Evolutionary conservation across 2,329 filamentous ascomycete genomes (phyloP).

Genomic region (Dactylonectria estremocensis): DNA sequence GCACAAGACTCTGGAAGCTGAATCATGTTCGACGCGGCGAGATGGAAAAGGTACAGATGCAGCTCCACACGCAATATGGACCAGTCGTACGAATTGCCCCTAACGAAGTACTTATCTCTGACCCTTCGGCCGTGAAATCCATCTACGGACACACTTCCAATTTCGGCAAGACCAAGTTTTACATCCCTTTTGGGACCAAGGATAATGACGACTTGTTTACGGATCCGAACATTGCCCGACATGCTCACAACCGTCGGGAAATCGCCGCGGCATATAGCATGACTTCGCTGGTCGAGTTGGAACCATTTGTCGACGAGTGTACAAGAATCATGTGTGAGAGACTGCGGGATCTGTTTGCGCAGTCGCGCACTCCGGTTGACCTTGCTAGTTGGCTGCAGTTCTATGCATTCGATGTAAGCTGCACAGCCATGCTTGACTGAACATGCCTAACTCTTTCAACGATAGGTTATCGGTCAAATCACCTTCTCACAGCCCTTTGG

Average conservation of each 20-base stretch:
- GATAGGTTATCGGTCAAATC: conserved; percentile 11
- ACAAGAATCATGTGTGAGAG: conserved; percentile 6
- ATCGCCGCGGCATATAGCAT: conserved; percentile 26
- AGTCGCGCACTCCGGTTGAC: neutral
- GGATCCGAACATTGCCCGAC: conserved; percentile 13
- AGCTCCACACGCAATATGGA: conserved; percentile 16
- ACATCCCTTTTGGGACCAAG: conserved; percentile 10
- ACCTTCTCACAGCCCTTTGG: conserved; percentile 21
- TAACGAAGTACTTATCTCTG: conserved; percentile 16
- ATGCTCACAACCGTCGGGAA: conserved; percentile 24
- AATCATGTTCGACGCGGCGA: conserved; percentile 2
- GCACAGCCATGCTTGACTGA: neutral
- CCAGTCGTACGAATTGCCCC: conserved; percentile 19
- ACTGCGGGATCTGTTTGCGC: neutral
- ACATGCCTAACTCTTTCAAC: neutral
- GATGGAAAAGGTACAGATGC: conserved; percentile 13
- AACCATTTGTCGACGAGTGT: conserved; percentile 23
- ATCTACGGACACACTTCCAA: conserved; percentile 20
- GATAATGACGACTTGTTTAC: conserved; percentile 23
- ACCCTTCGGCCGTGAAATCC: conserved; percentile 16
- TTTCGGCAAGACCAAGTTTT: conserved; percentile 14
- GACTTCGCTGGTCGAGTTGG: conserved; percentile 19
- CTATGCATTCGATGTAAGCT: conserved; percentile 26
- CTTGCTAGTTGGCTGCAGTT: conserved; percentile 23
- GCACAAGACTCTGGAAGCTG: conserved; percentile 23